Evolutionary conservation across 2,329 filamentous ascomycete species (phyloP).

Genomic region (Hypoxylon sp.): DNA sequence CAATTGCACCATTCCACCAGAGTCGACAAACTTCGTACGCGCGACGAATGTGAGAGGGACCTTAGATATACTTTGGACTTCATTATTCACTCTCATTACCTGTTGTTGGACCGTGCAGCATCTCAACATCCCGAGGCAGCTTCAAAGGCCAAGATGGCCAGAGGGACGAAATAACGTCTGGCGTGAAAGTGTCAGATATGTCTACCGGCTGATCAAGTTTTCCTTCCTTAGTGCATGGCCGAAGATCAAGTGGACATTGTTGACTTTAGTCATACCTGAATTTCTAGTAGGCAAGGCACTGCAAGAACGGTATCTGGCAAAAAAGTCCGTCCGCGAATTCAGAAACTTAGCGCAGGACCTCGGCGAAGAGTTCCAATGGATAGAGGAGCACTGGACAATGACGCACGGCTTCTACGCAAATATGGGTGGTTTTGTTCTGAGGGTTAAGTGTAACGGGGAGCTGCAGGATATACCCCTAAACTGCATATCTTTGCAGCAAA

Average conservation of each 20-base stretch:
- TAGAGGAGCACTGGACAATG: not conserved
- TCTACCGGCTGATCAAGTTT: not conserved
- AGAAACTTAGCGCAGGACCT: not conserved
- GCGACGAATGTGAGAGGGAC: not conserved
- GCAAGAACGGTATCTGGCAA: not conserved
- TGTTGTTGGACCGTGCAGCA: slow-evolving; percentile 7
- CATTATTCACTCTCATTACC: not conserved
- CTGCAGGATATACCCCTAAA: no score
- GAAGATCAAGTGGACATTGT: not conserved
- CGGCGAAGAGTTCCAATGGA: not conserved
- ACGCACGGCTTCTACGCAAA: not conserved
- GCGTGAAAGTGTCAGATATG: not conserved
- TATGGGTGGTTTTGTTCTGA: slow-evolving; percentile 6
- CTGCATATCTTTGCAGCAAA: no score
- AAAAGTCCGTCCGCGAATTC: not conserved
- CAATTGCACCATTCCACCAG: not conserved
- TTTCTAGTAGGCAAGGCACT: not conserved
- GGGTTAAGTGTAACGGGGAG: no score
- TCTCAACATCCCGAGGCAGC: not conserved
- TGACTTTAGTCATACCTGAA: not conserved
- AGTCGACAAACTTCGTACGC: not conserved
- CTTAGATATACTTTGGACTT: slow-evolving; percentile 9
- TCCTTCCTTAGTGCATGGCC: not conserved
- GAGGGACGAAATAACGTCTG: not conserved
- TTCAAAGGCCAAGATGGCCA: not conserved